Base-by-base conservation (phyloP, 2,329 filamentous ascomycete genomes). In the Bipolaris sorokiniana region DNA sequence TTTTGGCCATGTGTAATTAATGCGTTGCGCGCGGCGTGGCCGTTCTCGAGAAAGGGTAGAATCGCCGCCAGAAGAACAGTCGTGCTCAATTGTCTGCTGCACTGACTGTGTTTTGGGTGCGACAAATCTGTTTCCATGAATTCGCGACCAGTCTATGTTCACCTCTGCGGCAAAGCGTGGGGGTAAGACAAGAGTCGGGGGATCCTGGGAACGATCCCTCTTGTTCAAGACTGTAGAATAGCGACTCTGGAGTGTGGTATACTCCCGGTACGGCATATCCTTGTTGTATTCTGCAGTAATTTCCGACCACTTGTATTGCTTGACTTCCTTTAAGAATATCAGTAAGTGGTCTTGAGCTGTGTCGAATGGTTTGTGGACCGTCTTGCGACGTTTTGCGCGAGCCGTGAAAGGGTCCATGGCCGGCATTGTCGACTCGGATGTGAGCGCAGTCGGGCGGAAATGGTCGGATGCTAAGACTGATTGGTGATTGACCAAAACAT, bases 311-410 rank as follows among this genome's bases (percentile, higher is more conserved):
- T 57, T 56, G 3, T 71, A 56, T 6, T 64, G 62, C 34, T 78
- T 74, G 0, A 77, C 75, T 51, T 80, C 78, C 46, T 77, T 80
- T 4, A 81, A 51, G 34, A 75, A 75, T 5, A 78, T 74, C 0
- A 82, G 62, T 7, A 77, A 59, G 23, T 73, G 65, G 15, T 73
- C 66, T 44, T 73, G 67, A 20, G 67, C 59, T 11, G 63, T 47
- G 3, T 62, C 59, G 41, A 68, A 65, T 22, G 38, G 53, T 3
- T 54, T 55, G 1, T 50, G 56, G 2, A 34, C 23, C 3, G 37
- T 18, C 36, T 13, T 54, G 13, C n/a, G 51, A 20, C 36, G 51
- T 26, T 36, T 37, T 7, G 22, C 11, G 22, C 15, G 31, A 0
- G 13, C 40, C 5, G 3, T 16, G 7, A 16, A 28, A 7, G 46